phyloP scores from a whole-genome alignment of 192 early-diverging fungal species.

The Phlyctochytrium planicorne region DNA sequence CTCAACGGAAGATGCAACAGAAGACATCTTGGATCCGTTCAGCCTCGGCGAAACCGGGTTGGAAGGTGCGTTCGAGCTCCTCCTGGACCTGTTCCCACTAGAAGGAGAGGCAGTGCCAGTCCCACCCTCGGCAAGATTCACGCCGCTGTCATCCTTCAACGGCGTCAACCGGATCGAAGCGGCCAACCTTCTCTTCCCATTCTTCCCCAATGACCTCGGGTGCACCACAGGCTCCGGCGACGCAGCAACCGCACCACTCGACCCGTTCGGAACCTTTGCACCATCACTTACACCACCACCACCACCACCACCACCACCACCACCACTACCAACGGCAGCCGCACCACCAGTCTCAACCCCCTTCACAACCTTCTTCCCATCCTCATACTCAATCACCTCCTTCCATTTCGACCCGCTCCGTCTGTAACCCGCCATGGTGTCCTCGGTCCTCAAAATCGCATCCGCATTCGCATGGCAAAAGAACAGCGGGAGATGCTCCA shows the following conservation, averaged over 20 bases:
- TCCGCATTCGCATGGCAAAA: slow-evolving; percentile 52
- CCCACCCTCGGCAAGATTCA: background rate
- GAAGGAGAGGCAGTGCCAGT: too few species aligned
- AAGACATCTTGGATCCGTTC: background rate
- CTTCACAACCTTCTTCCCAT: slow-evolving; percentile 38
- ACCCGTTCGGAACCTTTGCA: background rate
- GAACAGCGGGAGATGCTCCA: slow-evolving; percentile 44
- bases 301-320: background rate
- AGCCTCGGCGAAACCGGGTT: too few species aligned
- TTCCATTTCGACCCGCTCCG: slow-evolving; percentile 39
- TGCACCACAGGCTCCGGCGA: background rate
- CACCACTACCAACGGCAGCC: background rate
- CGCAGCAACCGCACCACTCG: background rate
- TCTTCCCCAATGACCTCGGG: background rate
- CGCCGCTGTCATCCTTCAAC: background rate
- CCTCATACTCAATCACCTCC: slow-evolving; percentile 38
- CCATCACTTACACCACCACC: background rate
- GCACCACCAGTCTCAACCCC: background rate
- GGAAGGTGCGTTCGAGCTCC: too few species aligned
- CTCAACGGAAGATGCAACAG: too few species aligned
- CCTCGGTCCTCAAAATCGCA: slow-evolving; percentile 34
- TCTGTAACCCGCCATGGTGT: slow-evolving; percentile 39
- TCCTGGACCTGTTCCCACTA: too few species aligned
- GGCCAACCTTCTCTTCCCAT: background rate
- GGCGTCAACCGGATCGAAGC: background rate